Evolutionary conservation across 768 basidiomycete genomes (phyloP).

Genomic region (Boletus pseudo-olivaceus): DNA sequence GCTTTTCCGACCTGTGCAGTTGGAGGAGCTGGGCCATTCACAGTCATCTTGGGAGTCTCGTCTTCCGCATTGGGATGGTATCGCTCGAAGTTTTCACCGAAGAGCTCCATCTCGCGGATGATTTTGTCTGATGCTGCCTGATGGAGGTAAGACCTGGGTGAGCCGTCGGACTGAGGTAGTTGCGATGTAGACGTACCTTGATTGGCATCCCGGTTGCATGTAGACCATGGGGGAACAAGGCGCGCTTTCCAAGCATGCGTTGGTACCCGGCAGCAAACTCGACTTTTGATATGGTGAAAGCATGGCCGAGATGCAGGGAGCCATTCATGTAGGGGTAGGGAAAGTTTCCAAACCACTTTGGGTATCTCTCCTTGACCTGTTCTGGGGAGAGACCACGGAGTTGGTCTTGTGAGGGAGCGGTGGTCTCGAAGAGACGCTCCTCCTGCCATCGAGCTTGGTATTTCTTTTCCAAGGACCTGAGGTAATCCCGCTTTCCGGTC

Average conservation of each 20-base stretch:
- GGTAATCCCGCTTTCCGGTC: constrained; percentile 91
- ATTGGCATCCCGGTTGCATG: constrained; percentile 99
- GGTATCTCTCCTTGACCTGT: constrained; percentile 71
- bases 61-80: constrained; percentile 44
- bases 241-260: constrained; percentile 90
- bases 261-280: constrained; percentile 96
- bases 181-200: constrained; percentile 61
- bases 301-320: constrained; percentile 93
- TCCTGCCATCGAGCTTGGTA: constrained; percentile 82
- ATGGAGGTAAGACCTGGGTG: neutral
- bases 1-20: constrained; percentile 67
- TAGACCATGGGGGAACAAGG: constrained; percentile 95
- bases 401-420: constrained; percentile 70
- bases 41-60: constrained; percentile 38
- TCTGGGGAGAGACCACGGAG: constrained; percentile 58
- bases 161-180: neutral
- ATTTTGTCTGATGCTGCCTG: constrained; percentile 98
- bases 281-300: constrained; percentile 96
- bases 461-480: constrained; percentile 77
- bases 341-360: constrained; percentile 98
- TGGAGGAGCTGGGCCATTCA: constrained; percentile 39
- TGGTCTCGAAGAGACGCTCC: constrained; percentile 77
- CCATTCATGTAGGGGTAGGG: constrained; percentile 99
- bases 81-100: constrained; percentile 83
- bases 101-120: constrained; percentile 94